Evolutionary conservation across 768 basidiomycete genomes (phyloP), one percentile per base, ranked within the genome.

Genomic region (Boletus reticulatus): DNA sequence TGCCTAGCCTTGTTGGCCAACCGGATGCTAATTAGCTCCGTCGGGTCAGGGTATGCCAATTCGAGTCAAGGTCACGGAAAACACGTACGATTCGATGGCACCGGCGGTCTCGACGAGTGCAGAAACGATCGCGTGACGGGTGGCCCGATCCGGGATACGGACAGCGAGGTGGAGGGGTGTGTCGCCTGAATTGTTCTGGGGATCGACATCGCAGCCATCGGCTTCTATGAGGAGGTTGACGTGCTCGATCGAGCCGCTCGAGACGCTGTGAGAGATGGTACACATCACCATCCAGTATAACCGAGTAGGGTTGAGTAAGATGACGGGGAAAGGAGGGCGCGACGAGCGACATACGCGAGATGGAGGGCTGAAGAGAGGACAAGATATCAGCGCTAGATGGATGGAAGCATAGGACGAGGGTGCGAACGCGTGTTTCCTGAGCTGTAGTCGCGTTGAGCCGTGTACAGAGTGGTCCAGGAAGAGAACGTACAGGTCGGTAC

Each of bases 101-200:
- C 62, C 68, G 0, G 67, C 68, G 6, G 5, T 55, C 38, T 67
- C 52, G 4, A 70, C 60, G 14, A 70, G 67, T 22, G 45, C 24
- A 4, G 22, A 56, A n/a, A 72, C 64, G 42, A 70, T 64, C 16
- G 36, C 60, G 20, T 20, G 53, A 29, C 68, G 68, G 20, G 10
- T 31, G 13, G 48, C 31, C 4, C 24, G 44, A 45, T 67, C 52
- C 22, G 37, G 20, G 19, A 69, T 56, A 41, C 53, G 46, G 34
- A 70, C 61, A 6, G 71, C 69, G 41, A 70, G 58, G 36, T 72
- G 61, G 24, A 70, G 59, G 2, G 69, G 69, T 12, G 69, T 72
- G 16, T 70, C 43, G 4, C 69, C 64, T n/a, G 45, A 29, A 6
- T 37, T 54, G 45, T 70, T 70, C 53, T 56, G 59, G 12, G 56